These are phyloP conservation scores for Iberis amara DNA, from an alignment of 441 rosid genomes.

Conservation along the genomic window DNA sequence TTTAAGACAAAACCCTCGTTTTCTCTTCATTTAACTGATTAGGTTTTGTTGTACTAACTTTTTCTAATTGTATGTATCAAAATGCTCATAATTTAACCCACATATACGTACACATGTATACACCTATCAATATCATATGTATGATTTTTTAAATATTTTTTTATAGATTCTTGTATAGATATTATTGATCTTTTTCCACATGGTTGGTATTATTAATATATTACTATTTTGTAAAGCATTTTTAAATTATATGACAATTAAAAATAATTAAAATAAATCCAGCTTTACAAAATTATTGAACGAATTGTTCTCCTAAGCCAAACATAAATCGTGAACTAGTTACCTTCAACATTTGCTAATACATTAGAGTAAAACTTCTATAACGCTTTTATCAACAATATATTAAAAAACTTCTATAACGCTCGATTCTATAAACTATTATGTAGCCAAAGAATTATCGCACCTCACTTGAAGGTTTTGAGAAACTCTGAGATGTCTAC, in stretches of 20 bases:
- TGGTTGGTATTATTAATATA: too few species aligned
- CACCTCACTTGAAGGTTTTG: not conserved
- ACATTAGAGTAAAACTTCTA: constrained; percentile 3
- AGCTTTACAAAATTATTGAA: too few species aligned
- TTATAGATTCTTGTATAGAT: constrained; percentile 8
- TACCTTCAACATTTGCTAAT: not conserved
- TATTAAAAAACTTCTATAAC: constrained; percentile 5
- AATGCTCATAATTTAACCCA: not conserved
- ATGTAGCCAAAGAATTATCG: not conserved
- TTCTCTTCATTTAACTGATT: constrained; percentile 30
- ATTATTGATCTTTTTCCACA: not conserved
- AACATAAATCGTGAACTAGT: not conserved
- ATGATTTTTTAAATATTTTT: not conserved
- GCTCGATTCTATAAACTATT: not conserved
- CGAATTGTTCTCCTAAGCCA: too few species aligned
- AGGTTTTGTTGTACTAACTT: constrained; percentile 31
- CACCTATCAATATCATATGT: not conserved
- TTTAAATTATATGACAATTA: too few species aligned
- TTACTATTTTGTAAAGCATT: not conserved
- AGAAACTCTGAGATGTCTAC: too few species aligned
- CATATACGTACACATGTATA: not conserved
- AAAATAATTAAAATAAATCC: too few species aligned
- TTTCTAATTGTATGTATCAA: not conserved
- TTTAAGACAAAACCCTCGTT: constrained; percentile 37
- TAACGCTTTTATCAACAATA: not conserved